These are phyloP conservation scores for Camelina laxa DNA, from an alignment of 345 rosid species.

Conservation along the genomic window DNA sequence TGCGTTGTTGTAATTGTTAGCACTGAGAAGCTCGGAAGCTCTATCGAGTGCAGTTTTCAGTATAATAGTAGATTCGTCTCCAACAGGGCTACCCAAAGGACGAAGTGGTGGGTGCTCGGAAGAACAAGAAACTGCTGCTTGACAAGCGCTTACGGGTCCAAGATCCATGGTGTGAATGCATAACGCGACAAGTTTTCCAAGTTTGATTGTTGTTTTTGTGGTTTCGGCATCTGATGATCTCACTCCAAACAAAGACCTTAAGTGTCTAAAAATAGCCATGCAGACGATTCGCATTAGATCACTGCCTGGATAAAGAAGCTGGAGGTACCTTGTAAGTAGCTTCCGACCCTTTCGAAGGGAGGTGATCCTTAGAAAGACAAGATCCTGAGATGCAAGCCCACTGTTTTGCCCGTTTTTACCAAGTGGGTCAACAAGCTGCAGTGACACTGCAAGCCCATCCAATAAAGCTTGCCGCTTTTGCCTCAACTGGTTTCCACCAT, in stretches of 20 bases:
- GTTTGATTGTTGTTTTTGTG: constrained; percentile 62
- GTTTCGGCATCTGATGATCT: constrained; percentile 63
- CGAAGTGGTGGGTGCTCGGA: constrained; percentile 88
- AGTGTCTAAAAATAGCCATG: constrained; percentile 90
- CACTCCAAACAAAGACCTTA: constrained; percentile 78
- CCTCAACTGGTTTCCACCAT: constrained; percentile 75
- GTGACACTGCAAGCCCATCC: constrained; percentile 77
- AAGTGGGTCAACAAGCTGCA: constrained; percentile 86
- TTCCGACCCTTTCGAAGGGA: constrained; percentile 88
- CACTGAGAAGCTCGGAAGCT: constrained; percentile 67
- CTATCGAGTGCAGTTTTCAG: constrained; percentile 72
- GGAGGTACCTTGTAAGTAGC: constrained; percentile 79
- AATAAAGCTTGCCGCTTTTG: constrained; percentile 68
- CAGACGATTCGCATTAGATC: constrained; percentile 81
- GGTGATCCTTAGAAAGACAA: constrained; percentile 69
- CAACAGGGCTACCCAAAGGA: constrained; percentile 75
- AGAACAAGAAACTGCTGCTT: constrained; percentile 88
- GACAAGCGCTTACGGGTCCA: constrained; percentile 74
- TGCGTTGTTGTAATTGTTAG: constrained; percentile 57
- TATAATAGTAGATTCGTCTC: constrained; percentile 70
- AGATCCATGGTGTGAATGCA: constrained; percentile 81
- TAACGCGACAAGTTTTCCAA: constrained; percentile 57
- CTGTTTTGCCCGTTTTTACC: constrained; percentile 62
- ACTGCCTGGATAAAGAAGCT: constrained; percentile 66
- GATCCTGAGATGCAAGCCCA: constrained; percentile 54